Base-by-base conservation (phyloP, 2,329 filamentous ascomycete species). In the Fonsecaea nubica region DNA sequence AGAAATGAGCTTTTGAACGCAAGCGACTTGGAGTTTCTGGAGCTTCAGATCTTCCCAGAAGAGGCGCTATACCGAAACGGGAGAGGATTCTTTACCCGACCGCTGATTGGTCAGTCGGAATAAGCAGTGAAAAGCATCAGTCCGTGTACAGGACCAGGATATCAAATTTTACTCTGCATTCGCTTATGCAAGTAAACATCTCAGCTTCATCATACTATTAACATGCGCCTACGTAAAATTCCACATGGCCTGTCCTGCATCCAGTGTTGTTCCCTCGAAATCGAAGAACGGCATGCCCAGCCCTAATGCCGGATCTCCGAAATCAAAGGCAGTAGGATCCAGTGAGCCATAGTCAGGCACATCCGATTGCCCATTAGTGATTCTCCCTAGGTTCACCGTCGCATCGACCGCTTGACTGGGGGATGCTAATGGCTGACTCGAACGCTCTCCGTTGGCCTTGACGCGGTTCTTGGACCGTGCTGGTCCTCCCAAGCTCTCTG, bases 241-340 rank as follows among this genome's bases (percentile, higher is more conserved):
- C 71, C 71, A 73, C 64, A 72, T 66, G 12, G 50, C 62, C 12
- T 68, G 64, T 12, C 65, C 65, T 25, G 58, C 66, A 25, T 65
- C 68, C 45, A 73, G 50, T 7, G 71, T 74, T 10, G 72, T 74
- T 5, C 72, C 72, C 54, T 74, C 72, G 64, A 74, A 74, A 58
- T 74, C 72, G 58, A 74, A 74, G 54, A 74, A 74, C 15, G 72
- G 72, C 72, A 74, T 74, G 15, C 72, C 72, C 45, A 74, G 52
- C 36, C 71, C 71, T 21, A 74, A 40, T 4, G 69, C 62, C 35
- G 70, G 67, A 62, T 74, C 72, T n/a, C 67, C 69, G 50, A 74
- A 72, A 56, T 73, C 72, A 62, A 72, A 72, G 1, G 67, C 70
- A 55, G 54, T 62, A 10, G 69, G 67, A 52, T 70, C 69, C 42